Conservation (phyloP, 2,329 filamentous ascomycete genomes). For the Trichoderma arundinaceum region DNA sequence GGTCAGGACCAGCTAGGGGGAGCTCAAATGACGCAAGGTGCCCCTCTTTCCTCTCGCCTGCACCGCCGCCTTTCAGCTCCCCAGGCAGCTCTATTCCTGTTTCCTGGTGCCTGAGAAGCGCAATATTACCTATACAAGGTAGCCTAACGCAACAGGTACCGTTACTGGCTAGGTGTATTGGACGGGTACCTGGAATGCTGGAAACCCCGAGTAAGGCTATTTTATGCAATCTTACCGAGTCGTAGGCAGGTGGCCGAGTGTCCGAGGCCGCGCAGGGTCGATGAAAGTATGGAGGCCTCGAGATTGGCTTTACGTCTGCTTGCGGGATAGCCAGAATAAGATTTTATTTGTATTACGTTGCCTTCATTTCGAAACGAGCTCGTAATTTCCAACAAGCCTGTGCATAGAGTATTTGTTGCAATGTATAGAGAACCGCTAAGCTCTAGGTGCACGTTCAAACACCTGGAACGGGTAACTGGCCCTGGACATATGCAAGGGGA, state of each 20-base stretch:
- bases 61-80: slow-evolving; percentile 11
- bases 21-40: slow-evolving; percentile 38
- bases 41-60: slow-evolving; percentile 22
- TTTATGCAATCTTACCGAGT: slow-evolving; percentile 31
- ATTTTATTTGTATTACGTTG: too few species aligned
- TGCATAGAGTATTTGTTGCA: too few species aligned
- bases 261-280: not conserved
- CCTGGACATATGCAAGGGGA: slow-evolving; percentile 5
- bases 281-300: too few species aligned
- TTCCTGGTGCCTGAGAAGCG: slow-evolving; percentile 28
- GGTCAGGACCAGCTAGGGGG: slow-evolving; percentile 19
- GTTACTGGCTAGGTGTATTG: not conserved
- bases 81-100: slow-evolving; percentile 17
- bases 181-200: not conserved
- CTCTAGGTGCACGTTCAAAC: not conserved
- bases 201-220: not conserved
- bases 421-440: too few species aligned
- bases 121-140: too few species aligned
- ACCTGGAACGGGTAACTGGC: not conserved
- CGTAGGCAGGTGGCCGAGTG: not conserved
- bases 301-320: too few species aligned
- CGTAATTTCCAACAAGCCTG: too few species aligned
- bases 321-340: too few species aligned
- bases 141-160: too few species aligned
- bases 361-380: too few species aligned